Evolutionary conservation across 1,139 yeast species (phyloP), one percentile per base, ranked within the genome.

Genomic region (Geotrichum fermentans): DNA sequence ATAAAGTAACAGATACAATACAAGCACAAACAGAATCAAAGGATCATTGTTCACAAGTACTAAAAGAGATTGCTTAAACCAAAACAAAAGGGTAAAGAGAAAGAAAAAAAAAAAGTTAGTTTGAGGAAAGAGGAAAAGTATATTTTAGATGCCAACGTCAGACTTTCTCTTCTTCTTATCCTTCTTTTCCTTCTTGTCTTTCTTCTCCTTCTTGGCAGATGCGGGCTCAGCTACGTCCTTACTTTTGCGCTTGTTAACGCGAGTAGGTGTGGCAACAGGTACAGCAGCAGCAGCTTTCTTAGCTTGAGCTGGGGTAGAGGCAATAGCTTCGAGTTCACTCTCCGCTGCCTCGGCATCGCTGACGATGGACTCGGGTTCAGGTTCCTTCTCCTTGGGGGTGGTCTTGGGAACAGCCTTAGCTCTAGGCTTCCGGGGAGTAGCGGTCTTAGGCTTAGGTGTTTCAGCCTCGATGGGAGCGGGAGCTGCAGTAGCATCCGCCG

Each of bases 181-280:
- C 30, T 48, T 45, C 33, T 39, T 32, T 20, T 45, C 34, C 38
- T 45, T 45, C 39, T 49, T 49, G 14, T 47, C 40, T 26, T 47
- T 47, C 18, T 34, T 26, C 29, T 36, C 33, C 24, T 26, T 42
- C 38, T 32, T 41, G 18, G 36, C 13, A 11, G 38, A 21, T 8
- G 30, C 14, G 4, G 44, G 36, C 13, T 7, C 34, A 39, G 42
- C 10, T 3, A 13, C 11, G 34, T 39, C 42, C 16, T 39, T 39
- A 2, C 18, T 11, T 17, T 34, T 41, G 21, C 44, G 44, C 38
- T 41, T 41, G 21, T 20, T 3, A 20, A 21, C 17, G n/a, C 17
- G 14, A 21, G 36, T 41, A 16, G 44, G 44, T 2, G 44, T 41
- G 8, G 28, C 44, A 20, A 30, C 10, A 20, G 36, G 10, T 3